phyloP scores from a whole-genome alignment of 2,329 filamentous ascomycete genomes.

The Cladophialophora bantiana region DNA sequence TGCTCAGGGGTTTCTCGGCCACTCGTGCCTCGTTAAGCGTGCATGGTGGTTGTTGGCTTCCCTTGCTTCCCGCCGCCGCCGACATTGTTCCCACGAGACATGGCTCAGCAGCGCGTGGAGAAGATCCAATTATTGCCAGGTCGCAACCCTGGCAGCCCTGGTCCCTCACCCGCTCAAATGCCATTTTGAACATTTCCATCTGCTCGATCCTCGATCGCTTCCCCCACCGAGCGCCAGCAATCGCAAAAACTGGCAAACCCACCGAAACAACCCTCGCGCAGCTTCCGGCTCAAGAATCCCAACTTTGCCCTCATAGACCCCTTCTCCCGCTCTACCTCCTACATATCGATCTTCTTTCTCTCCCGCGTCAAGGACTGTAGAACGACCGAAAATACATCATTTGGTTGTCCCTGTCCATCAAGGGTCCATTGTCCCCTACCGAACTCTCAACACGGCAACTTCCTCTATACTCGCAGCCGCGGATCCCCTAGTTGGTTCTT shows the following conservation, averaged over 20 bases:
- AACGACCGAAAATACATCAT: constrained; percentile 15
- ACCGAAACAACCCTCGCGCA: constrained; percentile 12
- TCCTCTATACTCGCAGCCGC: constrained; percentile 8
- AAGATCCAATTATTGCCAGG: constrained; percentile 14
- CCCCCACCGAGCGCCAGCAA: constrained; percentile 17
- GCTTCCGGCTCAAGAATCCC: constrained; percentile 7
- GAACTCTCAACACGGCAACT: constrained; percentile 2
- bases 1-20: constrained; percentile 11
- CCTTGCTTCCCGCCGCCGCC: constrained; percentile 20
- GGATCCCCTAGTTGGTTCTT: constrained; percentile 10
- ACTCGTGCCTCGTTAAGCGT: constrained; percentile 7
- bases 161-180: constrained; percentile 24
- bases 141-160: constrained; percentile 6
- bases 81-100: constrained; percentile 20
- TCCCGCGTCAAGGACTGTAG: neutral
- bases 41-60: neutral
- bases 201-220: constrained; percentile 26
- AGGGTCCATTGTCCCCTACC: constrained; percentile 20
- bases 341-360: constrained; percentile 11
- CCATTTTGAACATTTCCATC: constrained; percentile 38
- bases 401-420: constrained; percentile 14
- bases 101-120: constrained; percentile 22
- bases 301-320: constrained; percentile 28
- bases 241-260: constrained; percentile 12
- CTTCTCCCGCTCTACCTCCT: constrained; percentile 23